Percentiles rank a stretch among this genome's conserved stretches.
Evolutionary conservation across 129 eudicot species (phyloP).

Genomic region (Glebionis coronaria): DNA sequence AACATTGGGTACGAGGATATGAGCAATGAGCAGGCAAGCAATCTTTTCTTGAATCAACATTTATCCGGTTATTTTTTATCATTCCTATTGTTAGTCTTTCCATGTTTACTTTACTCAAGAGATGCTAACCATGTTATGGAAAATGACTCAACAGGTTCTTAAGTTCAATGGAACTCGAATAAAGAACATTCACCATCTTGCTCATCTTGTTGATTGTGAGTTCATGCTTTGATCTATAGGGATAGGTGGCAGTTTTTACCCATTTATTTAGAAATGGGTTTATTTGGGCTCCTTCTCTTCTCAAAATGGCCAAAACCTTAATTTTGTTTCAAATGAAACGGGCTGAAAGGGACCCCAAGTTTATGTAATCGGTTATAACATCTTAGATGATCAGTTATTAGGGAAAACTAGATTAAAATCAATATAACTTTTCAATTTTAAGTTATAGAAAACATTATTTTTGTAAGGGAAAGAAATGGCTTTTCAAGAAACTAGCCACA

Average conservation of each 20-base stretch:
- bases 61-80: background rate
- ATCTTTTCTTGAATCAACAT: slow-evolving; percentile 7
- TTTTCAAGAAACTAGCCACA: too few species aligned
- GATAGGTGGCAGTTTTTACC: background rate
- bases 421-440: too few species aligned
- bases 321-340: background rate
- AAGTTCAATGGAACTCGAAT: slow-evolving; percentile 78
- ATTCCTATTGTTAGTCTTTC: background rate
- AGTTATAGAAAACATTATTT: too few species aligned
- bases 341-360: background rate
- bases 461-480: too few species aligned
- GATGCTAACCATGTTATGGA: slow-evolving; percentile 9
- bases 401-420: too few species aligned
- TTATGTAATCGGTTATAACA: too few species aligned
- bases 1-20: slow-evolving; percentile 94
- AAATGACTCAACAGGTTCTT: slow-evolving; percentile 55
- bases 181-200: slow-evolving; percentile 86
- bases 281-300: background rate
- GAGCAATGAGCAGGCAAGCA: slow-evolving; percentile 90
- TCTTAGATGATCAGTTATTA: too few species aligned
- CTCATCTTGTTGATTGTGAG: slow-evolving; percentile 94
- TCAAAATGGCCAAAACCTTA: background rate
- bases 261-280: background rate
- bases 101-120: slow-evolving; percentile 3
- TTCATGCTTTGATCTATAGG: slow-evolving; percentile 18